phyloP scores from a whole-genome alignment of 2,329 filamentous ascomycete species.

The Neophaeococcomyces mojaviensis region DNA sequence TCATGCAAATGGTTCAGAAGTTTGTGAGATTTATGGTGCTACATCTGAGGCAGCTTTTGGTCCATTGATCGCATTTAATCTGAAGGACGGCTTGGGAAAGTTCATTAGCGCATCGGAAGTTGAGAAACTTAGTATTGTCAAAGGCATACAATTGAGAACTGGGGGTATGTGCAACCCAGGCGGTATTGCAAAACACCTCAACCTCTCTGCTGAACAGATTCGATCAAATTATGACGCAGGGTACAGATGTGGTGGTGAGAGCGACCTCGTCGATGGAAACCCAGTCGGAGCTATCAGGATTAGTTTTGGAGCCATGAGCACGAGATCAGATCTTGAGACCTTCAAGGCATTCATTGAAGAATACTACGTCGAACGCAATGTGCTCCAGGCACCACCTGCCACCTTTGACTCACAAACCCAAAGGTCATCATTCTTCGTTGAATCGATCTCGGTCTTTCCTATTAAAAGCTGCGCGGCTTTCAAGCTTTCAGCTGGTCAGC shows the following conservation, averaged over 20 bases:
- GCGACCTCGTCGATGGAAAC: constrained; percentile 74
- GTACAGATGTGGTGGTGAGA: constrained; percentile 73
- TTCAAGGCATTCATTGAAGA: constrained; percentile 67
- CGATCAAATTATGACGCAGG: constrained; percentile 76
- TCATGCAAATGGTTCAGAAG: constrained; percentile 60
- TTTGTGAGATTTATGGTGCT: constrained; percentile 60
- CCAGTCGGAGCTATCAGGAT: constrained; percentile 80
- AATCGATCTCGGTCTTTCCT: constrained; percentile 69
- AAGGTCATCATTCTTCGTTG: constrained; percentile 43
- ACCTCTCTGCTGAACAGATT: constrained; percentile 72
- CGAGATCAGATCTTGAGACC: constrained; percentile 59
- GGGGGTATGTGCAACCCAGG: constrained; percentile 90
- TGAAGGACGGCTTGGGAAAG: constrained; percentile 58
- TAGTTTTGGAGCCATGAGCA: constrained; percentile 89
- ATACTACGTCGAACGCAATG: constrained; percentile 48
- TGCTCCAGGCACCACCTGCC: constrained; percentile 8
- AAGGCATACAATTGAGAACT: constrained; percentile 75
- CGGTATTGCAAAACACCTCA: constrained; percentile 66
- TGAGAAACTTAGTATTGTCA: constrained; percentile 74
- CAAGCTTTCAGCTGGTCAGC: constrained; percentile 51
- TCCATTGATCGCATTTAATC: constrained; percentile 76
- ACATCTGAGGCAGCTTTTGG: constrained; percentile 45
- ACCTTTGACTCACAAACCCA: neutral
- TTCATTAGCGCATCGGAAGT: constrained; percentile 80
- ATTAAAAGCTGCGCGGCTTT: constrained; percentile 92